Conservation (phyloP, 805 yeast genomes). For the Lipomyces starkeyi region DNA sequence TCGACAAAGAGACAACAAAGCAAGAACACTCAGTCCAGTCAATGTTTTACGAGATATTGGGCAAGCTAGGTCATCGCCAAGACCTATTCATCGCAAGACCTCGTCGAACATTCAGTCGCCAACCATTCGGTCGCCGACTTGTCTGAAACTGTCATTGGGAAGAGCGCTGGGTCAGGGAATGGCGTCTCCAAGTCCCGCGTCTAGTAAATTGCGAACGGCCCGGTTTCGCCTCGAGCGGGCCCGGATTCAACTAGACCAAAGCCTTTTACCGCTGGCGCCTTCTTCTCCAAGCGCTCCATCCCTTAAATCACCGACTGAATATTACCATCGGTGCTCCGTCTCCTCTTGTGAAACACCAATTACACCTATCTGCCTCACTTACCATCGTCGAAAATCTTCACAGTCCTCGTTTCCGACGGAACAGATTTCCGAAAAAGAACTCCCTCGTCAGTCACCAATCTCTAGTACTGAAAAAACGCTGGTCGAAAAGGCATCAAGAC, state of each 20-base stretch:
- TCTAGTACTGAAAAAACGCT: background rate
- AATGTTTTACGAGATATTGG: slow-evolving; percentile 25
- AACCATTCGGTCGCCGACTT: slow-evolving; percentile 21
- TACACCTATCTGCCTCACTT: background rate
- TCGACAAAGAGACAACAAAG: background rate
- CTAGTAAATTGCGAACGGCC: background rate
- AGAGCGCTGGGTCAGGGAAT: slow-evolving; percentile 17
- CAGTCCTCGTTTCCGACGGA: background rate
- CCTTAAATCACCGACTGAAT: background rate
- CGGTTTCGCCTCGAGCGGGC: slow-evolving; percentile 10
- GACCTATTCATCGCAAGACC: background rate
- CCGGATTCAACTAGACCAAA: slow-evolving; percentile 15
- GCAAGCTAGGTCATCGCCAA: slow-evolving; percentile 19
- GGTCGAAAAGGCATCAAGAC: background rate
- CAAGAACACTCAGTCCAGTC: slow-evolving; percentile 8
- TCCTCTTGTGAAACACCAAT: background rate
- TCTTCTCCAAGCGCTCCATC: slow-evolving; percentile 5
- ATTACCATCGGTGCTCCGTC: background rate
- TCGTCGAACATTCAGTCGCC: background rate
- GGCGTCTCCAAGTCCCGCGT: background rate
- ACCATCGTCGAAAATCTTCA: background rate
- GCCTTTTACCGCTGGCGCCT: slow-evolving; percentile 19
- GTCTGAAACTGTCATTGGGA: slow-evolving; percentile 26
- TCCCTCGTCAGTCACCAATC: background rate
- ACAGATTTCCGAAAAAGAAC: background rate